phyloP scores from a whole-genome alignment of 106 monocot species.

The Apostasia shenzhenica region DNA sequence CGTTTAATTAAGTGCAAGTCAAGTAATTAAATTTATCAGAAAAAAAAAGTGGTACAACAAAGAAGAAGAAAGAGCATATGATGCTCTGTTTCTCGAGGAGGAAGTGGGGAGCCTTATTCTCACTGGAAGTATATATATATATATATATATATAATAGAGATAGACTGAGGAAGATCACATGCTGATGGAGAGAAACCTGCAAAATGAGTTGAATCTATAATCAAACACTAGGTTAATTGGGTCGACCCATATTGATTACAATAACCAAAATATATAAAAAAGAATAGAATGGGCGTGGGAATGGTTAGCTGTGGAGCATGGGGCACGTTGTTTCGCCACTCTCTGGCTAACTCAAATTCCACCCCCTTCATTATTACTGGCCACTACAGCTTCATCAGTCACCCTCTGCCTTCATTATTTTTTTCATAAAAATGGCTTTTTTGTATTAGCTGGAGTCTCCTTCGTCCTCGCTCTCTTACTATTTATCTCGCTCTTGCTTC shows the following conservation, averaged over 20 bases:
- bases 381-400: too few relatives aligned
- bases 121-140: background rate
- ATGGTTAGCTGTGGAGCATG: slow-evolving; percentile 32
- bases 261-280: background rate
- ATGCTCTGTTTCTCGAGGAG: slow-evolving; percentile 3
- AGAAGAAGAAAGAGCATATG: background rate
- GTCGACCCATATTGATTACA: too few relatives aligned
- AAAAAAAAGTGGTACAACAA: background rate
- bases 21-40: background rate
- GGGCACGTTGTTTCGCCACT: slow-evolving; percentile 20
- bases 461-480: too few relatives aligned
- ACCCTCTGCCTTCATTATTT: too few relatives aligned
- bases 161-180: background rate
- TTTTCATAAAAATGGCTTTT: background rate
- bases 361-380: background rate
- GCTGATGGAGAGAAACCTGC: background rate
- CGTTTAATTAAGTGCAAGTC: background rate
- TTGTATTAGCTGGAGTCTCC: background rate
- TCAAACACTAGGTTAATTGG: too few relatives aligned
- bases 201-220: too few relatives aligned
- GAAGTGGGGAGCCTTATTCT: background rate
- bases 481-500: too few relatives aligned
- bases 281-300: slow-evolving; percentile 5
- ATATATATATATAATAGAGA: too few relatives aligned
- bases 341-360: background rate